phyloP scores from a whole-genome alignment of 352 stramenopile species.

The Phytophthora lateralis region DNA sequence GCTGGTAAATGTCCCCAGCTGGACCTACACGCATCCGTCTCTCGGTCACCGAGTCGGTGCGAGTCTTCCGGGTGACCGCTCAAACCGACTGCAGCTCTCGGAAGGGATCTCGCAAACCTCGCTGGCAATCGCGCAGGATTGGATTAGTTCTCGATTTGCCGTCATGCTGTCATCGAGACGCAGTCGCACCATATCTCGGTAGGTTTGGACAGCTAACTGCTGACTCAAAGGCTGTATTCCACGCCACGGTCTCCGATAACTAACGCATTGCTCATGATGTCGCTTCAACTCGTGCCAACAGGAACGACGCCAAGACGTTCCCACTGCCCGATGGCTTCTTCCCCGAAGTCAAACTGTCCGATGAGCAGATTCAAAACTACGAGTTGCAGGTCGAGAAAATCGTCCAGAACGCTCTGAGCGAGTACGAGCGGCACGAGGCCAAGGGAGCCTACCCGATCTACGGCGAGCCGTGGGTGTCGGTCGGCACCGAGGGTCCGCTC shows the following conservation, averaged over 20 bases:
- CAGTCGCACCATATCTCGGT: slow-evolving; percentile 32
- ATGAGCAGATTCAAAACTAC: slow-evolving; percentile 34
- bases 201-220: slow-evolving; percentile 13
- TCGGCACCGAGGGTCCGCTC: slow-evolving; percentile 35
- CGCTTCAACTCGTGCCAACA: slow-evolving; percentile 15
- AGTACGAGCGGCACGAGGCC: slow-evolving; percentile 42
- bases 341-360: slow-evolving; percentile 37
- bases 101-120: slow-evolving; percentile 22
- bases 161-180: slow-evolving; percentile 28
- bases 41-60: too few species aligned
- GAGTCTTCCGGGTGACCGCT: slow-evolving; percentile 5
- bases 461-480: slow-evolving; percentile 29
- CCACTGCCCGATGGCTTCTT: slow-evolving; percentile 50
- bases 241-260: slow-evolving; percentile 26
- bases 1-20: slow-evolving; percentile 31
- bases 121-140: slow-evolving; percentile 16
- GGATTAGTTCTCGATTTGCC: slow-evolving; percentile 34
- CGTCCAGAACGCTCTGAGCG: slow-evolving; percentile 32
- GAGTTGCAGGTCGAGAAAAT: slow-evolving; percentile 39
- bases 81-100: slow-evolving; percentile 28
- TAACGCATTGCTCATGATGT: slow-evolving; percentile 13
- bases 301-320: slow-evolving; percentile 42
- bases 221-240: slow-evolving; percentile 1
- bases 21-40: slow-evolving; percentile 31
- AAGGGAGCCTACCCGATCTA: slow-evolving; percentile 43